Evolutionary conservation across 768 basidiomycete species (phyloP), one percentile per base, ranked within the genome.

Genomic region (Leccinum obscurum): DNA sequence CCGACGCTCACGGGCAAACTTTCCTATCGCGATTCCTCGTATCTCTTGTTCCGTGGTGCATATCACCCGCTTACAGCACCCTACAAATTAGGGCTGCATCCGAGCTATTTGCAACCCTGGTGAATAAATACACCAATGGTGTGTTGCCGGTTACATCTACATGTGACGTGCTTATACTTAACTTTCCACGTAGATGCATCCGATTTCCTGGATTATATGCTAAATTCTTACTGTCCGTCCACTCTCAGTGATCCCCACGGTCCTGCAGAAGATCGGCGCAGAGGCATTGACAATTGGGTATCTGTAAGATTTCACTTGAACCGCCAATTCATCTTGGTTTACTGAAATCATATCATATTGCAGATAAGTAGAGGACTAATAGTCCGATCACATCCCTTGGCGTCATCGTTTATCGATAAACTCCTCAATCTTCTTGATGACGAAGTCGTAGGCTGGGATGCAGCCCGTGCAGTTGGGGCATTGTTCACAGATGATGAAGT

Each of bases 91-190:
- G 81, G 32, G 80, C 85, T 28, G 83, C 80, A 2, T 78, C 83
- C 66, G 81, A 86, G 41, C 66, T 86, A 3, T 70, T 93, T 17
- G 80, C 88, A 1, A 82, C 87, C 0, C 75, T 91, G n/a, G 74
- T 94, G 28, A 97, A 98, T 72, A 93, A 94, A 72, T 83, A 86
- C 39, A 77, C 79, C 10, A 80, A 86, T 44, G 86, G 95, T 93
- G 52, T 62, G 81, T 64, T 63, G 49, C 22, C 22, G 4, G 26
- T 20, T 3, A 24, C 10, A 48, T 34, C 9, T 28, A 7, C 48
- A 55, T 57, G 17, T 7, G 6, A 54, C 37, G 57, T 51, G n/a
- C 26, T n/a, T 52, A 11, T 7, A 46, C 24, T 4, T 52, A 37
- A 52, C 32, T 51, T 52, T 10, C 3, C 20, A 15, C 37, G 58